These are phyloP conservation scores for Irpex lacteus DNA, from an alignment of 1,284 basidiomycete genomes.

Conservation along the genomic window DNA sequence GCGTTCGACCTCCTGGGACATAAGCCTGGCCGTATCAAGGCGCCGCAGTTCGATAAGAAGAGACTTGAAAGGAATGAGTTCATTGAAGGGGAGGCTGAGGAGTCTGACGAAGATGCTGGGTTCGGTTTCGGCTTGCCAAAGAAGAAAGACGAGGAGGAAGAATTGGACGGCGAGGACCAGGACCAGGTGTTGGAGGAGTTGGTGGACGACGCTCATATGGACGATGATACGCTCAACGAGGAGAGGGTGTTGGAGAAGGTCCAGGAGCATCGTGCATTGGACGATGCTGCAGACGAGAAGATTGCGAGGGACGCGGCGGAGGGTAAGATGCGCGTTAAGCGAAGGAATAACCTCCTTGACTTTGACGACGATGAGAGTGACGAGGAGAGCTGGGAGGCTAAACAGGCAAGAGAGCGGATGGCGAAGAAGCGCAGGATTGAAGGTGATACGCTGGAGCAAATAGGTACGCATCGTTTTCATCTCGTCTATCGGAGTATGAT, in stretches of 20 bases:
- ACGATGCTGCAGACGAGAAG: conserved; percentile 58
- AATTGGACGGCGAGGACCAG: conserved; percentile 53
- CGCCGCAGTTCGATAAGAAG: conserved; percentile 26
- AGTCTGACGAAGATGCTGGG: conserved; percentile 70
- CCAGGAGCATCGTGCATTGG: conserved; percentile 58
- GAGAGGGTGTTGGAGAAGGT: conserved; percentile 61
- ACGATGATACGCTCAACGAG: conserved; percentile 49
- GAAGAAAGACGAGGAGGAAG: conserved; percentile 49
- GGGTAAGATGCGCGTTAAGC: conserved; percentile 58
- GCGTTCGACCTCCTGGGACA: conserved; percentile 26
- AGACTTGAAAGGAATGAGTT: conserved; percentile 51
- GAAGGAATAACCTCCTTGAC: conserved; percentile 50
- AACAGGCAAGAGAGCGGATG: conserved; percentile 48
- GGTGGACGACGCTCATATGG: conserved; percentile 64
- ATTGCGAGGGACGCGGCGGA: conserved; percentile 53
- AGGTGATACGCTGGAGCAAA: conserved; percentile 51
- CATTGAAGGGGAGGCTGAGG: conserved; percentile 65
- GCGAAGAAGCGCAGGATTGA: conserved; percentile 51
- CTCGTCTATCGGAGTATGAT: not conserved
- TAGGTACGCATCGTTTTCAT: conserved; percentile 41
- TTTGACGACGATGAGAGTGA: conserved; percentile 67
- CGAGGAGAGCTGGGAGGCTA: conserved; percentile 54
- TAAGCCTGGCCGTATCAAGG: conserved; percentile 31
- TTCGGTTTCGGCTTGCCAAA: conserved; percentile 51
- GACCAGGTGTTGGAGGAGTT: conserved; percentile 53